phyloP scores from a whole-genome alignment of 2,329 filamentous ascomycete species.

The Aureobasidium sp. region DNA sequence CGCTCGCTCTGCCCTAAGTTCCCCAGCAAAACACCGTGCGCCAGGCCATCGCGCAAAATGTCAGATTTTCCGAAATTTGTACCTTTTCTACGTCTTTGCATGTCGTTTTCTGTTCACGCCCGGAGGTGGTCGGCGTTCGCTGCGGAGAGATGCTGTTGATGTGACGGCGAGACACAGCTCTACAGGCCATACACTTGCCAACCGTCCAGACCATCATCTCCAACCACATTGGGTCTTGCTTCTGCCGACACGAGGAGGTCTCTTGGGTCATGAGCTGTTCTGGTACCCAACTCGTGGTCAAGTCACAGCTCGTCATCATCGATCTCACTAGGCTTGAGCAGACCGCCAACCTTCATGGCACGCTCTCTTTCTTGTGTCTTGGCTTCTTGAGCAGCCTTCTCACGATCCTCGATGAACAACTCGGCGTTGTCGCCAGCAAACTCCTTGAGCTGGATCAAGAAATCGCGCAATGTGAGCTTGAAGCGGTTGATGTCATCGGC shows the following conservation, averaged over 20 bases:
- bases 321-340: conserved; percentile 95
- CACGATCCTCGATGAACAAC: conserved; percentile 86
- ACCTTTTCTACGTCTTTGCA: not conserved
- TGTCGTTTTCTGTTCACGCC: not conserved
- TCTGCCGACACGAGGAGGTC: not conserved
- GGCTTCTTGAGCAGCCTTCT: conserved; percentile 77
- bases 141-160: not conserved
- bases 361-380: conserved; percentile 85
- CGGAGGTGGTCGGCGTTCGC: not conserved
- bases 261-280: conserved; percentile 21
- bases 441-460: conserved; percentile 94
- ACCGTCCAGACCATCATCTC: conserved; percentile 8
- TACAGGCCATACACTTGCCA: conserved; percentile 8
- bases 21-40: not conserved
- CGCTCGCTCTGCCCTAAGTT: not conserved
- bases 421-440: conserved; percentile 94
- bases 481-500: conserved; percentile 90
- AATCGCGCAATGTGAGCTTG: conserved; percentile 91
- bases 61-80: not conserved
- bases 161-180: not conserved
- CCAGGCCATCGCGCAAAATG: not conserved
- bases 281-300: conserved; percentile 35
- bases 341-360: conserved; percentile 86
- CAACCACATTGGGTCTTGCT: not conserved
- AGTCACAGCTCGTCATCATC: conserved; percentile 81